Conservation (phyloP, 1,139 yeast genomes). For the Magnusiomyces paraingens region DNA sequence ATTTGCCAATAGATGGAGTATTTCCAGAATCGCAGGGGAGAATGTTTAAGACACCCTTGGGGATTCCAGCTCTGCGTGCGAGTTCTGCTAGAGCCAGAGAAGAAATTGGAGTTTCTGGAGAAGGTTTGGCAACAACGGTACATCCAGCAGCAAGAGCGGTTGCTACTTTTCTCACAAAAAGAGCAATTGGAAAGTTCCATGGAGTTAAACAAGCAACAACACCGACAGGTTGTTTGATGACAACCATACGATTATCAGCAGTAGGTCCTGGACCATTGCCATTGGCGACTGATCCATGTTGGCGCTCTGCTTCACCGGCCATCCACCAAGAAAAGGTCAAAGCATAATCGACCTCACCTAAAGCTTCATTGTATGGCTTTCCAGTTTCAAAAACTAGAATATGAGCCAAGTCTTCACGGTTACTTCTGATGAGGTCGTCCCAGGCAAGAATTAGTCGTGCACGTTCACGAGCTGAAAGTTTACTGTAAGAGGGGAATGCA, state of each 20-base stretch:
- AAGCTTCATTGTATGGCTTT: conserved; percentile 44
- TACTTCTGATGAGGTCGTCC: conserved; percentile 46
- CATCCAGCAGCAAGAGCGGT: conserved; percentile 82
- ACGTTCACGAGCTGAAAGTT: conserved; percentile 43
- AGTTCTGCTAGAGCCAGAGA: conserved; percentile 58
- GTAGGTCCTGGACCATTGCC: conserved; percentile 68
- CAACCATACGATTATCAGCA: conserved; percentile 43
- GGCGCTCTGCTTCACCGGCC: conserved; percentile 38
- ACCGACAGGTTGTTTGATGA: conserved; percentile 54
- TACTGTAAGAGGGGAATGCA: conserved; percentile 37
- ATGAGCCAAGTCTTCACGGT: conserved; percentile 46
- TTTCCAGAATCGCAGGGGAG: conserved; percentile 67
- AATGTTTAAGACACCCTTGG: conserved; percentile 71
- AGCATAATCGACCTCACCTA: conserved; percentile 35
- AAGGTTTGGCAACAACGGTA: conserved; percentile 69
- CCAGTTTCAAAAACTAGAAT: conserved; percentile 63
- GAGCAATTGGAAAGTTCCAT: conserved; percentile 80
- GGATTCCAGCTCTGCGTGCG: conserved; percentile 64
- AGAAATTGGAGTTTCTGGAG: conserved; percentile 75
- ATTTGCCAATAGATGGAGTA: conserved; percentile 62
- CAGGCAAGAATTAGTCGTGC: conserved; percentile 46
- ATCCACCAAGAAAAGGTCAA: conserved; percentile 39
- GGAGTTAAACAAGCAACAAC: conserved; percentile 78
- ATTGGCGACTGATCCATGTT: conserved; percentile 47
- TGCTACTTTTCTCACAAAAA: conserved; percentile 78